Evolutionary conservation across 495 filamentous ascomycete species (phyloP), one percentile per base, ranked within the genome.

Genomic region (Daldinia bambusicola): DNA sequence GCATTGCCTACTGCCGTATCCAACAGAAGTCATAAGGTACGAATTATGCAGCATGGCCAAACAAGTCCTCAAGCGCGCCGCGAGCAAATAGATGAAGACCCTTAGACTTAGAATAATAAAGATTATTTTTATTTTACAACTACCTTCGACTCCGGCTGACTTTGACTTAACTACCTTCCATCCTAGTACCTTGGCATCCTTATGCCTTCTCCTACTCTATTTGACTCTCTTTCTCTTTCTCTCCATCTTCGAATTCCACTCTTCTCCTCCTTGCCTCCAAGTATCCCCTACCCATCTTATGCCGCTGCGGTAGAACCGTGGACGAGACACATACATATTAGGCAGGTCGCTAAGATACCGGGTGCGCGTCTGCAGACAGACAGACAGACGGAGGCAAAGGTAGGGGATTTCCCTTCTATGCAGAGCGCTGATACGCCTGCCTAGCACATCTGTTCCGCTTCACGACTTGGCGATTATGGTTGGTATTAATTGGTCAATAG

Each of bases 401-500:
- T 1, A 26, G 26, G 26, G 9, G 34, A 10, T 10, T 36, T 36
- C 34, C 34, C 34, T 36, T 36, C 34, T 26, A 36, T 36, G 9
- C 34, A 36, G 1, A 10, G 34, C 9, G 9, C 9, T 36, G 0
- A 36, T 36, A 22, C 18, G 43, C 9, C 22, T 48, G 43, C 26
- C 43, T 22, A 20, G 20, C 43, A 8, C 20, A 18, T 48, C 18
- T 22, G 18, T 48, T 22, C 43, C 18, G 10, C 10, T 48, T 22
- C 12, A 18, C 9, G 22, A 13, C 0, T 12, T 48, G 16, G 43
- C 6, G 10, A 48, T 48, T 48, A 18, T 48, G 16, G 9, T 20
- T 20, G 26, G 50, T 32, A 53, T 53, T 53, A 53, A 53, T 48
- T 13, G 50, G 50, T 55, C 36, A 14, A 31, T 36, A 55, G n/a